Percentiles rank a stretch among this genome's conserved stretches.
Conservation (phyloP, 177 flowering plant species). For the Vitis hybrid region DNA sequence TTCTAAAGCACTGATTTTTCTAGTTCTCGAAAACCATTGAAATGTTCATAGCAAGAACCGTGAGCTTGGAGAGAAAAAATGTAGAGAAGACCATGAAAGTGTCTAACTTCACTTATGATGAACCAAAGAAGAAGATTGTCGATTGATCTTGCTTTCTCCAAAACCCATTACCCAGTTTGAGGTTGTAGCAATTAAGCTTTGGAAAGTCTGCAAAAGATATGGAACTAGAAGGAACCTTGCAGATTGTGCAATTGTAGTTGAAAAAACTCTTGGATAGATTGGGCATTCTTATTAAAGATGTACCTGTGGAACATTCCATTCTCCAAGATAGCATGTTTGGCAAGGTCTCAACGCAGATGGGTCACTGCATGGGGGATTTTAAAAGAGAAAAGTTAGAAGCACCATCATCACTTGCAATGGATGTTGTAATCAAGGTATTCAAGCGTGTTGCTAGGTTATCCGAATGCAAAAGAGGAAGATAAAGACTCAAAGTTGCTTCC, state of each 20-base stretch:
- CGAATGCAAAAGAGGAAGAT: no score
- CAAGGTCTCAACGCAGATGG: no score
- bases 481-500: no score
- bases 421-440: no score
- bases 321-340: no score
- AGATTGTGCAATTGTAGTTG: conserved; percentile 48
- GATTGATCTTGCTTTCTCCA: conserved; percentile 26
- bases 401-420: no score
- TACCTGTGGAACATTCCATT: no score
- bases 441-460: no score
- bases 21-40: conserved; percentile 8
- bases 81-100: conserved; percentile 2
- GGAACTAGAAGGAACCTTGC: conserved; percentile 48
- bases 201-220: conserved; percentile 48
- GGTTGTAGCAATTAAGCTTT: conserved; percentile 43
- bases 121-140: conserved; percentile 16
- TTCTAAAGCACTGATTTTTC: conserved; percentile 17
- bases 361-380: no score
- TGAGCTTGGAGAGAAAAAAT: conserved; percentile 32
- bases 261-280: neutral
- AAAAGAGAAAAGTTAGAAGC: no score
- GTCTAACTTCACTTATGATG: conserved; percentile 6
- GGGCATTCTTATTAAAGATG: no score
- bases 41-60: conserved; percentile 21
- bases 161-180: conserved; percentile 37